Conservation (phyloP, 768 basidiomycete species). For the Mycena albidolilacea region DNA sequence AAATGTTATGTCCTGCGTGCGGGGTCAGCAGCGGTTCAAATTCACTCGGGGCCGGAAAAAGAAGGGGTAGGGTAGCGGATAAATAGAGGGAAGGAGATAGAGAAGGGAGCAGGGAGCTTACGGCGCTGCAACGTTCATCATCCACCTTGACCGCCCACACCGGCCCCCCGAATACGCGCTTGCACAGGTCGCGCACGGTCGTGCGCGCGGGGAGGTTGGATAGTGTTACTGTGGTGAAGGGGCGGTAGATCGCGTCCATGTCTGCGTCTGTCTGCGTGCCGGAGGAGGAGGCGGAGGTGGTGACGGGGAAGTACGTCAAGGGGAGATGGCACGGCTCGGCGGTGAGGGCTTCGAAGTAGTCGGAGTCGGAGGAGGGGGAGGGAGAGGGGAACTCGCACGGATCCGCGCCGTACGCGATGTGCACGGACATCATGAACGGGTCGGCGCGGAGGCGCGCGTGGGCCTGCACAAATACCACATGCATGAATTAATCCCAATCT, state of each 20-base stretch:
- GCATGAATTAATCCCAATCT: too few species aligned
- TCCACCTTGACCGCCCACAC: not conserved
- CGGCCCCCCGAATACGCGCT: not conserved
- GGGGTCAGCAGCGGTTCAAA: not conserved
- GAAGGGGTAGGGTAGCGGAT: too few species aligned
- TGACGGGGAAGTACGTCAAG: not conserved
- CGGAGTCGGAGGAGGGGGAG: not conserved
- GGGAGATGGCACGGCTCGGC: not conserved
- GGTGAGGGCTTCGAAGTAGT: not conserved
- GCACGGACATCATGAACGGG: slow-evolving; percentile 1
- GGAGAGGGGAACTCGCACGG: slow-evolving; percentile 3
- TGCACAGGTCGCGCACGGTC: slow-evolving; percentile 4
- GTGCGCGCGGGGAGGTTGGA: not conserved
- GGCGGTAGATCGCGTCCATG: not conserved
- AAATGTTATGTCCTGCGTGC: slow-evolving; percentile 3
- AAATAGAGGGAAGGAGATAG: not conserved
- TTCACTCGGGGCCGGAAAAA: too few species aligned
- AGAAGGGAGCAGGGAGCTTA: too few species aligned
- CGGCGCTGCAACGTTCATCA: too few species aligned
- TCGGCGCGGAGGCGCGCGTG: slow-evolving; percentile 15
- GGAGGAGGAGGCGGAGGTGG: too few species aligned
- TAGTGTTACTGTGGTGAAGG: not conserved
- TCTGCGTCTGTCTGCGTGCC: too few species aligned
- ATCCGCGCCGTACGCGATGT: slow-evolving; percentile 12
- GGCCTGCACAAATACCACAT: not conserved